Percentiles rank a stretch among this genome's conserved stretches.
phyloP scores from a whole-genome alignment of 1,284 basidiomycete species.

The Ceratobasidium papillatum region DNA sequence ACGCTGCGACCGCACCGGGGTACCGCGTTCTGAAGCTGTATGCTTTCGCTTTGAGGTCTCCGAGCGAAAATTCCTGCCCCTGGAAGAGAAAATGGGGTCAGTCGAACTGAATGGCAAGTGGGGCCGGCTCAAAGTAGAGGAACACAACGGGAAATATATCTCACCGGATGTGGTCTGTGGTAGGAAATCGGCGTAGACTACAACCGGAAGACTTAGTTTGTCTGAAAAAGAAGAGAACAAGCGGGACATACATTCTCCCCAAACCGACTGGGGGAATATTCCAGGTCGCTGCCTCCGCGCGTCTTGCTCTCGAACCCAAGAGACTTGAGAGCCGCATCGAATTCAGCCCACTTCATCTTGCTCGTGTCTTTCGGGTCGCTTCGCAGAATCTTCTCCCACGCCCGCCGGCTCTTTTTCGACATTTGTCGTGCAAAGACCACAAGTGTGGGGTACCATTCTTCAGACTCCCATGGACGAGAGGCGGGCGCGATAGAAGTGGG shows the following conservation, averaged over 20 bases:
- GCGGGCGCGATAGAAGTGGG: not conserved
- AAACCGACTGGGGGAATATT: constrained; percentile 15
- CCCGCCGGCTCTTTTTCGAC: not conserved
- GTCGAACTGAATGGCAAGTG: not conserved
- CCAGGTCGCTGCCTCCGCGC: constrained; percentile 29
- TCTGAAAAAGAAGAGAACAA: not conserved
- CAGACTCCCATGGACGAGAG: not conserved
- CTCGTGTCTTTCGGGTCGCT: constrained; percentile 30
- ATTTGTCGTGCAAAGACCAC: not conserved
- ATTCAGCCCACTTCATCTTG: constrained; percentile 34
- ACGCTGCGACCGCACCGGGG: constrained; percentile 11
- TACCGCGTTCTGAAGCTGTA: constrained; percentile 23
- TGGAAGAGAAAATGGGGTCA: not conserved
- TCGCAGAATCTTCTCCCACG: constrained; percentile 32
- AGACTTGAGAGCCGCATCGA: constrained; percentile 3
- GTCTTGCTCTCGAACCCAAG: constrained; percentile 24
- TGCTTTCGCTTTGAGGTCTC: constrained; percentile 32
- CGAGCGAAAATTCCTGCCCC: constrained; percentile 29
- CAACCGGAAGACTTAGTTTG: too few species aligned
- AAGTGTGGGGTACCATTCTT: constrained; percentile 1
- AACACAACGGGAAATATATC: not conserved
- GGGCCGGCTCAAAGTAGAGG: not conserved
- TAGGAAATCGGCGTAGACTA: constrained; percentile 21
- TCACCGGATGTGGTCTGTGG: constrained; percentile 26
- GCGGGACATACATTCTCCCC: not conserved